phyloP scores from a whole-genome alignment of 2,329 filamentous ascomycete genomes.

The Immersiporthe knoxdaviesiana region DNA sequence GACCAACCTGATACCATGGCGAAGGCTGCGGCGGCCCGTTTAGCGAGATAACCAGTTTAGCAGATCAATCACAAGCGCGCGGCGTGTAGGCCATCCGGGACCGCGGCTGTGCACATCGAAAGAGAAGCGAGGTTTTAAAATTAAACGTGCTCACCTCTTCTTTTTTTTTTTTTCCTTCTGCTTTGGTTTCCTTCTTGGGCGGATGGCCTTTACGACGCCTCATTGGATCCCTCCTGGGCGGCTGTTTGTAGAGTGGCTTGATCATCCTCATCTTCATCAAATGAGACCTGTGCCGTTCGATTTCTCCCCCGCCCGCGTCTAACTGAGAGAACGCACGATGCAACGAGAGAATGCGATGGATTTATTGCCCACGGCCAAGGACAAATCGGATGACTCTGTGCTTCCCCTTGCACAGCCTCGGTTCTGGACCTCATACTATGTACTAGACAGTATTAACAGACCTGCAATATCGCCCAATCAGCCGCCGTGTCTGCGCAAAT shows the following conservation, averaged over 20 bases:
- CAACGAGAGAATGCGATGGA: neutral
- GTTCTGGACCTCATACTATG: neutral
- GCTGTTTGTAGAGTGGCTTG: conserved; percentile 15
- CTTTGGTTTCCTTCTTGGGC: neutral
- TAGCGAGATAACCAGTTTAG: neutral
- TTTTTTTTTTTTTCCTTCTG: neutral
- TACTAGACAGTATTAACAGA: neutral
- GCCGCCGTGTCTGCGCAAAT: neutral
- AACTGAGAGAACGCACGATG: neutral
- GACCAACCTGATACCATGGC: neutral
- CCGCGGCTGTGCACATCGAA: neutral
- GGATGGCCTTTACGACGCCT: conserved; percentile 5
- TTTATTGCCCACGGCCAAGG: neutral
- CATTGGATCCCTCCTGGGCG: conserved; percentile 27
- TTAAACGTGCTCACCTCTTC: neutral
- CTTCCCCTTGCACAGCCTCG: neutral
- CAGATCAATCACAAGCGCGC: conserved; percentile 3
- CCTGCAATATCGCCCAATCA: neutral
- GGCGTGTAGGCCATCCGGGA: conserved; percentile 1
- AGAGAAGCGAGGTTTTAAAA: neutral
- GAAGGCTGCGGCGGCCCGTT: neutral
- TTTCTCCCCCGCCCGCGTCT: neutral
- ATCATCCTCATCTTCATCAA: too few relatives aligned
- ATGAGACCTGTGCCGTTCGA: neutral
- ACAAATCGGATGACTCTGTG: neutral